Evolutionary conservation across 441 rosid genomes (phyloP), one percentile per base, ranked within the genome.

Genomic region (Pelargonium myrrhifolium): DNA sequence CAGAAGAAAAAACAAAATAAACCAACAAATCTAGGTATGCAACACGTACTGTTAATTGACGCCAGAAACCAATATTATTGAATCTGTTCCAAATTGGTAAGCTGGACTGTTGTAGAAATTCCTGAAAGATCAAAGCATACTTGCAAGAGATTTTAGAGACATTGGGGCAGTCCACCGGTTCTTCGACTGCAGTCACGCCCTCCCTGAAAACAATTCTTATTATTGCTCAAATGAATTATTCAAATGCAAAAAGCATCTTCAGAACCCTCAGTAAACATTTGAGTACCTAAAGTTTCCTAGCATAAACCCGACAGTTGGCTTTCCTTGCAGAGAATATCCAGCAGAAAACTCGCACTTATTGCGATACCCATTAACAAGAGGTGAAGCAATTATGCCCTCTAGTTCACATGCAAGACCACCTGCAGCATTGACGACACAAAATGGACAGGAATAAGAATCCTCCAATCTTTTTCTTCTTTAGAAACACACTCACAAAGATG

Each of bases 311-410:
- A 87, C 92, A 12, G 97, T 88, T 63, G 86, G 85, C 72, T 85
- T 91, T 53, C 96, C 96, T 20, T 87, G 84, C 21, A 81, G 75
- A 61, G 99, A 94, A 79, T 82, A 84, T 77, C 99, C 99, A 79
- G 85, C 83, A 4, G 97, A 89, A 84, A 93, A 91, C 76, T 93
- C 97, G 76, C 99, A 93, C 86, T 93, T 93, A 77, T 93, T 91
- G 68, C 96, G 96, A 78, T 91, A 91, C 68, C 99, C 99, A 81
- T 87, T 80, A 55, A 75, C 79, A 67, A 89, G 67, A 1, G 99
- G 96, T 12, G 99, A 93, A 75, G 82, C 87, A 68, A 93, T 78
- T 78, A 93, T 82, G 45, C 96, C 96, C 77, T 89, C 96, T 3
- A 91, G 85, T 49, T 86, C 71, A 69, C 96, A 93, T 47, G 99